Evolutionary conservation across 306 rosid genomes (phyloP).

Genomic region (Crotalaria pallida): DNA sequence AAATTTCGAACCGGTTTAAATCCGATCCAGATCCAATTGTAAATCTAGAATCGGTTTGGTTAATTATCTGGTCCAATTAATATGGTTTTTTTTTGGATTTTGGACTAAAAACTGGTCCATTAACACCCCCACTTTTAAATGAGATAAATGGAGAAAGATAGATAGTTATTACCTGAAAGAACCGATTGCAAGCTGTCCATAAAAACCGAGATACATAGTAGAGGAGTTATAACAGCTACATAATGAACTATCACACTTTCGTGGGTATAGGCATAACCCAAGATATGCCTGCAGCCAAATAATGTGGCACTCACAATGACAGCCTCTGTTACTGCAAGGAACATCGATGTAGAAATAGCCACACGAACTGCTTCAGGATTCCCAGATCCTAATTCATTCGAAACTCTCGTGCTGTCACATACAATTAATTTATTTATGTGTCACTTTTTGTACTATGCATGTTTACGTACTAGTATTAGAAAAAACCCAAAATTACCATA

Average conservation of each 20-base stretch:
- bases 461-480: background rate
- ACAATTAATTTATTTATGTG: background rate
- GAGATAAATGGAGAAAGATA: too few species aligned
- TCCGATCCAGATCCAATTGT: too few species aligned
- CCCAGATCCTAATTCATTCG: conserved; percentile 48
- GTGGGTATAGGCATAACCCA: conserved; percentile 38
- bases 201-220: conserved; percentile 31
- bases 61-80: too few species aligned
- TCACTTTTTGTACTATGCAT: background rate
- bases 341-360: conserved; percentile 8
- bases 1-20: too few species aligned
- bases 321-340: conserved; percentile 30
- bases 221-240: conserved; percentile 24
- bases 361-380: conserved; percentile 29
- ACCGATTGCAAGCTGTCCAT: conserved; percentile 38
- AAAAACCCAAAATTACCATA: background rate
- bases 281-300: conserved; percentile 10
- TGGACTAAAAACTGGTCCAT: too few species aligned
- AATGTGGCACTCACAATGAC: conserved; percentile 11
- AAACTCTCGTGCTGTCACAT: conserved; percentile 31
- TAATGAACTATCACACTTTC: conserved; percentile 29
- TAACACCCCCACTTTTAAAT: too few species aligned
- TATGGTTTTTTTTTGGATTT: too few species aligned
- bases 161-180: conserved; percentile 29
- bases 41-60: too few species aligned